phyloP scores from a whole-genome alignment of 148 eudicot genomes.

The Persicaria maculosa region DNA sequence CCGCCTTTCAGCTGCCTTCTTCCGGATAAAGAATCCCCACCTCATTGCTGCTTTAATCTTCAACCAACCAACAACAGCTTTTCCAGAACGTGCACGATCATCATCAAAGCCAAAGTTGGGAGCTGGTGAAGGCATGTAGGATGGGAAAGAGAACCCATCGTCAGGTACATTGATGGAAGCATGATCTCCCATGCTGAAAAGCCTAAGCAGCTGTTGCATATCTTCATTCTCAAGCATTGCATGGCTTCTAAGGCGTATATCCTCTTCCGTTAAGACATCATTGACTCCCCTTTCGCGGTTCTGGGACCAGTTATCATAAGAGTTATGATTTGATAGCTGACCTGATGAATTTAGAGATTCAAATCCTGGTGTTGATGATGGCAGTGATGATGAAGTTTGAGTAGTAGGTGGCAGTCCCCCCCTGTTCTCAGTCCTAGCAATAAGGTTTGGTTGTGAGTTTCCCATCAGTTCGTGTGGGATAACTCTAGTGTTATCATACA shows the following conservation, averaged over 20 bases:
- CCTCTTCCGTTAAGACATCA: conserved; percentile 48
- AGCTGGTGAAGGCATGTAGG: conserved; percentile 55
- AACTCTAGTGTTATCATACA: conserved; percentile 32
- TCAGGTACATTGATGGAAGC: conserved; percentile 39
- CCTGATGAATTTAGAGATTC: conserved; percentile 30
- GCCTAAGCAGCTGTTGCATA: conserved; percentile 83
- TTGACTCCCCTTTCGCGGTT: conserved; percentile 29
- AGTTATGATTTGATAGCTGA: conserved; percentile 41
- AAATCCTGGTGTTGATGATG: conserved; percentile 46
- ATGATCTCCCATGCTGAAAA: conserved; percentile 71
- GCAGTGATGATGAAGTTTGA: conserved; percentile 21
- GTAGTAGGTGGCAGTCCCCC: conserved; percentile 53
- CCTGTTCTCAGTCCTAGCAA: conserved; percentile 25
- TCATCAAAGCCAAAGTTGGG: conserved; percentile 42
- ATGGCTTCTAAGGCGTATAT: conserved; percentile 75
- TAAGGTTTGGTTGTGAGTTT: conserved; percentile 26
- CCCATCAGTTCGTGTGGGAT: conserved; percentile 29
- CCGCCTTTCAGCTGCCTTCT: conserved; percentile 89
- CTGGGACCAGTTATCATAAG: conserved; percentile 66
- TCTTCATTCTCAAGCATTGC: conserved; percentile 91
- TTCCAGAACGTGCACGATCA: conserved; percentile 58
- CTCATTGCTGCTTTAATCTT: conserved; percentile 95
- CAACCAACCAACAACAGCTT: conserved; percentile 81
- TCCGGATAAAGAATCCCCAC: conserved; percentile 91
- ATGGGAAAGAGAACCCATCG: conserved; percentile 39